Base-by-base conservation (phyloP, 1,139 yeast genomes). In the Meyerozyma guilliermondii region DNA sequence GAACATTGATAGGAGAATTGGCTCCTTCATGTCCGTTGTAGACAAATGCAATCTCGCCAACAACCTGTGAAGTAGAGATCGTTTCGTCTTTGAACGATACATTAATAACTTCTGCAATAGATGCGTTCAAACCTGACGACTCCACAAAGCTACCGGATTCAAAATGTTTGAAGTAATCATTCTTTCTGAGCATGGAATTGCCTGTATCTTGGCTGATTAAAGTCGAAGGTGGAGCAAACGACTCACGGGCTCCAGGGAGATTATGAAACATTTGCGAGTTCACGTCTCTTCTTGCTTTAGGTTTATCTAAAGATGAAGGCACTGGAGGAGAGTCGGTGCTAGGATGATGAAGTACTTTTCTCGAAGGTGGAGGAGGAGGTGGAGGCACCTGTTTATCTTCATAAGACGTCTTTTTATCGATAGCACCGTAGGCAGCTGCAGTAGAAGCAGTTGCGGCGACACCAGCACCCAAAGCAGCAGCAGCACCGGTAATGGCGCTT, bases 31-130 rank as follows among this genome's bases (percentile, higher is more conserved):
- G 52, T n/a, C 62, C 58, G 41, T 67, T 74, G 61, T 78, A 87
- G 55, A 81, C 82, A 56, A 87, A 76, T 0, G 95, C 94, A 52
- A 87, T 66, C 60, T 87, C 96, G 38, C 96, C 96, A 46, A 84
- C 74, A 13, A 81, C 72, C 53, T 83, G 83, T 1, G 86, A 76
- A 39, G 78, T 74, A 3, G 60, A 55, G 33, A 81, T 64, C 36
- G 65, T 64, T 24, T 92, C 94, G 56, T 83, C 88, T 48, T 78
- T 78, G 58, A 83, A 80, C 17, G 75, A 72, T 4, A 87, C 94
- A 57, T 82, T 85, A 48, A 87, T 71, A n/a, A 85, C 81, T 61
- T 88, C 96, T 11, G 91, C 91, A 48, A 87, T 66, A 31, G 94
- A 83, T 1, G 88, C 80, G 55, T 83, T 83, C 53, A 88, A 69